Base-by-base conservation (phyloP, 345 rosid genomes). In the Boechera retrofracta region DNA sequence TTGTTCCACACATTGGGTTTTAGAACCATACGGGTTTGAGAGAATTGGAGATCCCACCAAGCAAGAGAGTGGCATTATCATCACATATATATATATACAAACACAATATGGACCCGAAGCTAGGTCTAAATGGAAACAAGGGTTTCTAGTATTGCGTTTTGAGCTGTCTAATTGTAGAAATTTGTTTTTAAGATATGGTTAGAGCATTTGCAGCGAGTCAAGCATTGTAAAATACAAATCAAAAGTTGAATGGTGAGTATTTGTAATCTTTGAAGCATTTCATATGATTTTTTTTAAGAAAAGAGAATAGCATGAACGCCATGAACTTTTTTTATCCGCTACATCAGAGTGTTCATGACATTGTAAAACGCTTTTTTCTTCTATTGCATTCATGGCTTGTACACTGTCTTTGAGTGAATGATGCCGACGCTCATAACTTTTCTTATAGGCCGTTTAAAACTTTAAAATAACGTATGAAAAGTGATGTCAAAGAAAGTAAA, bases 41-140 rank as follows among this genome's bases (percentile, higher is more conserved):
- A 77, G 12, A 55, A 29, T 64, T 70, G 72, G 76, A 77, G 76
- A 55, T 35, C 76, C 80, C 71, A 71, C 80, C 60, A 70, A 11
- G 42, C 76, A 63, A 64, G 56, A 77, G 54, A 68, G 68, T 76
- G 33, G 62, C 54, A 51, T 44, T 69, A 60, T 52, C 41, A 69
- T 69, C 74, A 76, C 64, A 73, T 29, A 69, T 6, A 16, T 16
- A 16, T 16, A 16, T 16, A 39, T 39, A 39, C 42, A 39, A 39
- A 60, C 59, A 62, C 48, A 18, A 28, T 16, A 15, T 61, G 64
- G 69, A 61, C 64, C 65, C 62, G 49, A 32, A 61, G 11, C 70
- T 77, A 33, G 7, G 51, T 38, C 53, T 26, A 4, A 35, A 56
- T 47, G 39, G 59, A 38, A 53, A 54, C 38, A 32, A 64, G 54